These are phyloP conservation scores for Ogataea polymorpha DNA, from an alignment of 805 yeast species.

Conservation along the genomic window DNA sequence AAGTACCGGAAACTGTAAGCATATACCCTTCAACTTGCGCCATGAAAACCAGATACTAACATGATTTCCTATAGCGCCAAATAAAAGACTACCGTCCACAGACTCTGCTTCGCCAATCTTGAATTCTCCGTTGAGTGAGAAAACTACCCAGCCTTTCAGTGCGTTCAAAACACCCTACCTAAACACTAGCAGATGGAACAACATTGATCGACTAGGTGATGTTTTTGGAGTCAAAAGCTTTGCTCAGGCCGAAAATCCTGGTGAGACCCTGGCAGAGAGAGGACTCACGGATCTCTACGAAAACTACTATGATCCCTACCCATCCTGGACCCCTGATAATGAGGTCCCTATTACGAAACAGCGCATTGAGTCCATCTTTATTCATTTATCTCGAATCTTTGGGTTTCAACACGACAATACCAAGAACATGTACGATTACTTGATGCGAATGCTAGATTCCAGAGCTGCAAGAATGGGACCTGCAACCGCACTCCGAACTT, in stretches of 20 bases:
- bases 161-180: conserved; percentile 44
- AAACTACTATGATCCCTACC: conserved; percentile 48
- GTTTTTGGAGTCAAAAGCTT: conserved; percentile 30
- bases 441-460: conserved; percentile 61
- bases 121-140: conserved; percentile 29
- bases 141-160: conserved; percentile 34
- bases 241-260: conserved; percentile 34
- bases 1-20: conserved; percentile 18
- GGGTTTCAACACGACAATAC: conserved; percentile 70
- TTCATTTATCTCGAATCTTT: conserved; percentile 50
- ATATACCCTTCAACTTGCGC: not conserved
- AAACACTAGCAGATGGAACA: conserved; percentile 44
- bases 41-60: conserved; percentile 3
- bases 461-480: conserved; percentile 66
- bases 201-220: conserved; percentile 34
- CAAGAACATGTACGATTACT: conserved; percentile 63
- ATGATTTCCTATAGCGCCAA: conserved; percentile 19
- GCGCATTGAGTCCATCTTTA: conserved; percentile 56
- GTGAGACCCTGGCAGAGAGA: conserved; percentile 27
- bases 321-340: conserved; percentile 44
- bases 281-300: conserved; percentile 42
- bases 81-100: conserved; percentile 11
- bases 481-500: conserved; percentile 48
- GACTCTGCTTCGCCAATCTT: conserved; percentile 18
- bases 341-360: conserved; percentile 47